These are phyloP conservation scores for Endothia cerciana DNA, from an alignment of 2,329 filamentous ascomycete genomes.

Conservation along the genomic window DNA sequence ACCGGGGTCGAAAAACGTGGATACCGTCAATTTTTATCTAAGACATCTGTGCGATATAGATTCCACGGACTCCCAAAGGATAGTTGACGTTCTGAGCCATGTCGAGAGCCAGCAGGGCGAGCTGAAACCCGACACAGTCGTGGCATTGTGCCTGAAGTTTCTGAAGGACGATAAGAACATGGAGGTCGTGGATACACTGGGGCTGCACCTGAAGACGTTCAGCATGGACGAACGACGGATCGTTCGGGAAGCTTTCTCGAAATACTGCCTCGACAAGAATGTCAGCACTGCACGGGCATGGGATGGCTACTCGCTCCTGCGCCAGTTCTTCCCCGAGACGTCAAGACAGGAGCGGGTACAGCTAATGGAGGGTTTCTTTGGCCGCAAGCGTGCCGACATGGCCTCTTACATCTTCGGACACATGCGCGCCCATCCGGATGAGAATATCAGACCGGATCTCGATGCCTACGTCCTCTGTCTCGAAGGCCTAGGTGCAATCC, in stretches of 20 bases:
- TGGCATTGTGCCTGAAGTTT: constrained; percentile 73
- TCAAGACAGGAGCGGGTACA: constrained; percentile 66
- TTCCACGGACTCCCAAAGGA: constrained; percentile 67
- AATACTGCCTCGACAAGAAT: constrained; percentile 66
- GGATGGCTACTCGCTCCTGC: constrained; percentile 68
- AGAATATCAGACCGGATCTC: constrained; percentile 65
- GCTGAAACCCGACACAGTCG: constrained; percentile 75
- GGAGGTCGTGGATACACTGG: constrained; percentile 82
- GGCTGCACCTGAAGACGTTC: constrained; percentile 72
- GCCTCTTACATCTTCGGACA: constrained; percentile 86
- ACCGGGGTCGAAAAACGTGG: constrained; percentile 57
- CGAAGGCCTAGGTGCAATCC: constrained; percentile 68
- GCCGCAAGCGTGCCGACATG: constrained; percentile 78
- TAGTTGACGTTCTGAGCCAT: constrained; percentile 74
- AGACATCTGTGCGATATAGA: constrained; percentile 65
- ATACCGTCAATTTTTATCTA: constrained; percentile 71
- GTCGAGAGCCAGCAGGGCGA: constrained; percentile 71
- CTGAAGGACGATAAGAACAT: constrained; percentile 75
- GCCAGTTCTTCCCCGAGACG: constrained; percentile 68
- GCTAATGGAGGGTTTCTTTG: constrained; percentile 84
- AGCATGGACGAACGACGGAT: constrained; percentile 69
- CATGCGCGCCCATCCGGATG: constrained; percentile 79
- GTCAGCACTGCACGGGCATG: constrained; percentile 68
- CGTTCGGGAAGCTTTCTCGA: constrained; percentile 68
- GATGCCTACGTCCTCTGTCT: constrained; percentile 81